Evolutionary conservation across 2,329 filamentous ascomycete genomes (phyloP).

Genomic region (Bipolaris bicolor): DNA sequence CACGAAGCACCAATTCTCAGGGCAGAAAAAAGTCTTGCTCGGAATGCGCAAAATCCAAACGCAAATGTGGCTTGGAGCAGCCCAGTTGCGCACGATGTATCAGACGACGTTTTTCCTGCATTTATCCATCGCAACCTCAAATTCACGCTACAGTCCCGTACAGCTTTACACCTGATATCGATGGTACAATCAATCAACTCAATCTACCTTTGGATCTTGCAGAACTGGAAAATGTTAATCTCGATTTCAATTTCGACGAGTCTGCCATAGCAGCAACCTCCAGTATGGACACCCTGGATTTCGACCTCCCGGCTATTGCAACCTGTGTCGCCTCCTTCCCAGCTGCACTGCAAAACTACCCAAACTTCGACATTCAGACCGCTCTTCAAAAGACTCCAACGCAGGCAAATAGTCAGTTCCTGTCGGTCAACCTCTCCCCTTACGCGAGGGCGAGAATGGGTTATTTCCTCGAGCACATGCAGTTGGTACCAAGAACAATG

Average conservation of each 20-base stretch:
- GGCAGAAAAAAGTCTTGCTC: constrained; percentile 61
- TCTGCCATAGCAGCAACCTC: constrained; percentile 9
- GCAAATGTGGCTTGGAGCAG: constrained; percentile 60
- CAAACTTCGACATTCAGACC: constrained; percentile 2
- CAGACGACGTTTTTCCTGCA: constrained; percentile 56
- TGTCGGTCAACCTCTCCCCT: constrained; percentile 23
- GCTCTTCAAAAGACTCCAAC: neutral
- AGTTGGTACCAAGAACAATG: constrained; percentile 48
- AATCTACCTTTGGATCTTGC: neutral
- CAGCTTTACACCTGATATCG: neutral
- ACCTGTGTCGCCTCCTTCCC: constrained; percentile 60
- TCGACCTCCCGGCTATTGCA: constrained; percentile 41
- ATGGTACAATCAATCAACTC: constrained; percentile 22
- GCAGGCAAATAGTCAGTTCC: constrained; percentile 11
- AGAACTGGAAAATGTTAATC: constrained; percentile 31
- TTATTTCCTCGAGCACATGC: constrained; percentile 38
- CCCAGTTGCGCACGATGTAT: constrained; percentile 62
- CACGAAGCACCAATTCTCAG: constrained; percentile 28
- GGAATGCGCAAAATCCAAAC: constrained; percentile 63
- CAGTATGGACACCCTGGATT: constrained; percentile 20
- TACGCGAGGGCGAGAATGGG: constrained; percentile 31
- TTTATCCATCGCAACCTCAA: constrained; percentile 47
- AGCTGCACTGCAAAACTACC: constrained; percentile 12
- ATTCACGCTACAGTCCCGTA: neutral
- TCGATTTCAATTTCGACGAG: constrained; percentile 15